Conservation (phyloP, 768 basidiomycete genomes). For the Cyclocybe cylindracea region DNA sequence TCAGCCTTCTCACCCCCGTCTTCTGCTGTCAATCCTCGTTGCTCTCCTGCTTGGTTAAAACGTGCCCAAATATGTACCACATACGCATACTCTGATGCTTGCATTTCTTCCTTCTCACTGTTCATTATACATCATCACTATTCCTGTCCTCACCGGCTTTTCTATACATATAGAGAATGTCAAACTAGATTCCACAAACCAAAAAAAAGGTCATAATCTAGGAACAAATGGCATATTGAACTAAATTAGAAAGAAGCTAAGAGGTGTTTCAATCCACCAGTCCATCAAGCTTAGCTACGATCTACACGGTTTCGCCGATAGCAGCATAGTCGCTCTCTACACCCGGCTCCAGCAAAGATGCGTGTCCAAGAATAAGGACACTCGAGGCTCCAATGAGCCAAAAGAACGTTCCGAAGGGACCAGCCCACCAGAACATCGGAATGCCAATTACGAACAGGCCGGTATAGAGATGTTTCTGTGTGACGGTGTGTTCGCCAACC, state of each 20-base stretch:
- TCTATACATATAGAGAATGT: constrained; percentile 11
- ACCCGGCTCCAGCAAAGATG: constrained; percentile 88
- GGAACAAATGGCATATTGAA: constrained; percentile 2
- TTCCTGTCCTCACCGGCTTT: constrained; percentile 11
- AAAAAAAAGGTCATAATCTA: constrained; percentile 12
- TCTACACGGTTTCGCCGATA: constrained; percentile 70
- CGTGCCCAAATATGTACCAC: constrained; percentile 23
- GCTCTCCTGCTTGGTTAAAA: constrained; percentile 18
- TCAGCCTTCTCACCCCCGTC: constrained; percentile 10
- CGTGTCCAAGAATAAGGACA: constrained; percentile 84
- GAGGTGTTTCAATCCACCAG: too few relatives aligned
- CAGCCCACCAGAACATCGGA: constrained; percentile 79
- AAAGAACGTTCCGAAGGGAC: constrained; percentile 84
- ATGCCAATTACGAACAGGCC: constrained; percentile 90
- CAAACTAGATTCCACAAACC: constrained; percentile 12
- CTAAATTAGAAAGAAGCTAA: constrained; percentile 12
- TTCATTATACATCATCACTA: constrained; percentile 9
- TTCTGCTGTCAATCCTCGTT: constrained; percentile 17
- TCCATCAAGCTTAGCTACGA: neutral
- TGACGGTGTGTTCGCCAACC: constrained; percentile 77
- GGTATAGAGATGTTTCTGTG: constrained; percentile 88
- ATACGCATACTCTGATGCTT: constrained; percentile 10
- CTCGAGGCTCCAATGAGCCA: constrained; percentile 91
- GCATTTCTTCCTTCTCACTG: constrained; percentile 7
- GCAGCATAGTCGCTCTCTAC: constrained; percentile 90